These are phyloP conservation scores for Metarhizium humberi DNA, from an alignment of 2,329 filamentous ascomycete genomes.

Conservation along the genomic window DNA sequence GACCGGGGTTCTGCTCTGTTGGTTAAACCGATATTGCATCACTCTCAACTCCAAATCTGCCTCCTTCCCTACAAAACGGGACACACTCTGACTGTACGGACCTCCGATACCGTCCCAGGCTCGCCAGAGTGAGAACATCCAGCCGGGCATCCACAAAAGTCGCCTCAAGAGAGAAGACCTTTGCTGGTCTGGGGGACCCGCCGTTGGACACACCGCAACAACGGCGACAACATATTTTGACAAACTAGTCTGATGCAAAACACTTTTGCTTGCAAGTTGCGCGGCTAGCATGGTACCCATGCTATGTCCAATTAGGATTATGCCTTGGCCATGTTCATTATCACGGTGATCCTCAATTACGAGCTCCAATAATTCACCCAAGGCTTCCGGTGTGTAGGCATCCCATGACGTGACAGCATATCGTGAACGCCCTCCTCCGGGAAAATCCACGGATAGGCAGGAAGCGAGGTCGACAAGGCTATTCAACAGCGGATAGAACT, in stretches of 20 bases:
- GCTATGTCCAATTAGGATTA: slow-evolving; percentile 80
- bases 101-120: slow-evolving; percentile 74
- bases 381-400: slow-evolving; percentile 69
- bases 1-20: slow-evolving; percentile 71
- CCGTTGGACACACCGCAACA: slow-evolving; percentile 71
- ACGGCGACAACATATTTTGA: slow-evolving; percentile 62
- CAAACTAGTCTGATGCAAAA: slow-evolving; percentile 39
- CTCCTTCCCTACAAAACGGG: slow-evolving; percentile 61
- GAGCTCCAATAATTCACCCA: slow-evolving; percentile 64
- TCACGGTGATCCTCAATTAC: slow-evolving; percentile 69
- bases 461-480: slow-evolving; percentile 76
- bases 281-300: slow-evolving; percentile 78
- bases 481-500: slow-evolving; percentile 73
- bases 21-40: slow-evolving; percentile 67
- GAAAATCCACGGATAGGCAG: slow-evolving; percentile 76
- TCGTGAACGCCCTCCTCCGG: slow-evolving; percentile 75
- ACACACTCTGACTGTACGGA: slow-evolving; percentile 65
- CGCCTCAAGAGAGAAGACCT: slow-evolving; percentile 34
- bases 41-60: slow-evolving; percentile 57
- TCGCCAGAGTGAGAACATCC: slow-evolving; percentile 68
- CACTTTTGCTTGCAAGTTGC: slow-evolving; percentile 46
- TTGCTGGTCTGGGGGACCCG: slow-evolving; percentile 49
- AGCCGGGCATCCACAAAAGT: slow-evolving; percentile 59
- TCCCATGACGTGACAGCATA: slow-evolving; percentile 64
- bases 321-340: slow-evolving; percentile 53